phyloP scores from a whole-genome alignment of 2,329 filamentous ascomycete species.

The Phaeosphaeriaceae sp. region DNA sequence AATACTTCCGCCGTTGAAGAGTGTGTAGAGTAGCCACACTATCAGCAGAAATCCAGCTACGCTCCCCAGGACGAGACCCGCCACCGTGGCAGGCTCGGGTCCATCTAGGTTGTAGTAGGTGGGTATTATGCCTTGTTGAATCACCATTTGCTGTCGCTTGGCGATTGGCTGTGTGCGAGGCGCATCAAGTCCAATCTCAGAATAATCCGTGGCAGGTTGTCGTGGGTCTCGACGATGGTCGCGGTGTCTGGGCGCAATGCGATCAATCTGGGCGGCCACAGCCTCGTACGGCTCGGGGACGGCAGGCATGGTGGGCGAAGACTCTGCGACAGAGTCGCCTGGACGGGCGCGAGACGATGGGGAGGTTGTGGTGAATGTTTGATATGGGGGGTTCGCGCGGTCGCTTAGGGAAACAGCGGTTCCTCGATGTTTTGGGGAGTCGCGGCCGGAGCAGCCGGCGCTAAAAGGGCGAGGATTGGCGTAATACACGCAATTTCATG shows the following conservation, averaged over 20 bases:
- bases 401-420: conserved; percentile 25
- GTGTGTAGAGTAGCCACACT: conserved; percentile 58
- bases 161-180: conserved; percentile 19
- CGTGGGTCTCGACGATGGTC: conserved; percentile 22
- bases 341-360: conserved; percentile 11
- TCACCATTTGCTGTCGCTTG: conserved; percentile 27
- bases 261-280: conserved; percentile 27
- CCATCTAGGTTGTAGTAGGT: conserved; percentile 65
- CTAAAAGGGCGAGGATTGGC: conserved; percentile 25
- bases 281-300: conserved; percentile 28
- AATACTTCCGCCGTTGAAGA: conserved; percentile 43
- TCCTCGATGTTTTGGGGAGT: conserved; percentile 15
- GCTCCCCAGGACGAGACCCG: conserved; percentile 65
- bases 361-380: conserved; percentile 14
- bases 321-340: conserved; percentile 17
- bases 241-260: conserved; percentile 28
- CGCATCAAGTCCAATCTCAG: conserved; percentile 18
- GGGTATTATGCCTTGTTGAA: conserved; percentile 59
- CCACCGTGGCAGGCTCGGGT: conserved; percentile 64
- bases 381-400: conserved; percentile 14
- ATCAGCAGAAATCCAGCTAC: conserved; percentile 62
- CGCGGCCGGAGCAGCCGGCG: conserved; percentile 28
- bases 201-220: conserved; percentile 22
- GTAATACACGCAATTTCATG: conserved; percentile 14
- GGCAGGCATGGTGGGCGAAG: conserved; percentile 33